These are phyloP conservation scores for Petunia secreta DNA, from an alignment of 257 asterid species.

Conservation along the genomic window DNA sequence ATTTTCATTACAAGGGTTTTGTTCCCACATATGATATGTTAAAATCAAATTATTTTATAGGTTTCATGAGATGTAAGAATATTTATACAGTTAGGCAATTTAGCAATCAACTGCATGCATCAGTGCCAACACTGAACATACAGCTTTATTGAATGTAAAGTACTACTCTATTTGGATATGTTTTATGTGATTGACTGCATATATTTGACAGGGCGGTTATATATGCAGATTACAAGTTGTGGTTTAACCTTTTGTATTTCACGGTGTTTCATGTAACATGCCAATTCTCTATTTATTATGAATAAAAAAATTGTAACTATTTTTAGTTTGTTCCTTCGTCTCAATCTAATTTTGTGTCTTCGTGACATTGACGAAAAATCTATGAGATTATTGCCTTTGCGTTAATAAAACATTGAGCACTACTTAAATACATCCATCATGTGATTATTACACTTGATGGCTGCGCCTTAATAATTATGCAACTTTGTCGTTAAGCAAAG, in stretches of 20 bases:
- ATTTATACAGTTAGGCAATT: background rate
- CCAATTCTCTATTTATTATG: background rate
- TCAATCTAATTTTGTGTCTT: background rate
- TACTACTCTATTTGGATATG: too few species aligned
- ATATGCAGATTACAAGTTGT: background rate
- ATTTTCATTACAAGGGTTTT: background rate
- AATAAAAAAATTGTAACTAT: too few species aligned
- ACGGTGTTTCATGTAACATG: background rate
- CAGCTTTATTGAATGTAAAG: too few species aligned
- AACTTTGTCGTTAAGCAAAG: constrained; percentile 18
- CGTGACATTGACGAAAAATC: background rate
- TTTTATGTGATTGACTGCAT: too few species aligned
- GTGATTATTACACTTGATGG: background rate
- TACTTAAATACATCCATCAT: too few species aligned
- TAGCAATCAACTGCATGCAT: too few species aligned
- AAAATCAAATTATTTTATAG: background rate
- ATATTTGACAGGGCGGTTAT: background rate
- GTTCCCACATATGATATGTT: background rate
- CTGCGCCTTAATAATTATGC: constrained; percentile 12
- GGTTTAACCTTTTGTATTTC: background rate
- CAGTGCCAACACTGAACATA: too few species aligned
- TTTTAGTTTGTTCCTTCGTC: background rate
- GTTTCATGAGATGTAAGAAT: background rate
- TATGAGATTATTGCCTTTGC: constrained; percentile 8
- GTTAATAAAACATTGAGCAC: constrained; percentile 1